phyloP scores from a whole-genome alignment of 306 rosid species.

The Castanospermum australe region DNA sequence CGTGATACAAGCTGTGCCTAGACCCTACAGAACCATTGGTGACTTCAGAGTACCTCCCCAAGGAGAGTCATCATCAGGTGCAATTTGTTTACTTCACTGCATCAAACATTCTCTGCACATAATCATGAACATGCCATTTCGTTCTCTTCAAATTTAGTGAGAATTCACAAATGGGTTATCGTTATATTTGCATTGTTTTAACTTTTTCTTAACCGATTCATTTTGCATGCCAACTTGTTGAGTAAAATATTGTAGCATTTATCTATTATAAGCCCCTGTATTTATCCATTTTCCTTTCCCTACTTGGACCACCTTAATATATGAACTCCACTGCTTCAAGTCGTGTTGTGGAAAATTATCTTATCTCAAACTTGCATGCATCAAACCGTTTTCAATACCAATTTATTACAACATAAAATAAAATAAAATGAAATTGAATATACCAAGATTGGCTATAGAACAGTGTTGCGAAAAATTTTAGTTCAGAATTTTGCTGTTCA shows the following conservation, averaged over 20 bases:
- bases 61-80: slow-evolving; percentile 41
- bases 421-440: neutral
- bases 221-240: neutral
- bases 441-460: neutral
- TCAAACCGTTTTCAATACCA: neutral
- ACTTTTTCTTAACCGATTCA: neutral
- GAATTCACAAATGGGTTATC: neutral
- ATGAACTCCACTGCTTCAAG: neutral
- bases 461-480: neutral
- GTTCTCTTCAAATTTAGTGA: neutral
- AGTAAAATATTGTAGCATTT: neutral
- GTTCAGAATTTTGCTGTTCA: too few species aligned
- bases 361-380: neutral
- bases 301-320: neutral
- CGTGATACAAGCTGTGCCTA: slow-evolving; percentile 17
- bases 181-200: neutral
- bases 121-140: neutral
- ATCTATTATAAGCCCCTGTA: neutral
- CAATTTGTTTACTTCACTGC: slow-evolving; percentile 13
- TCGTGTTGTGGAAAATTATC: too few species aligned
- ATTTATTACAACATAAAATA: neutral
- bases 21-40: slow-evolving; percentile 18
- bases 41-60: slow-evolving; percentile 35
- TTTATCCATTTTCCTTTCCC: neutral
- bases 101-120: neutral